Base-by-base conservation (phyloP, 2,329 filamentous ascomycete genomes). In the Monilinia fructicola region DNA sequence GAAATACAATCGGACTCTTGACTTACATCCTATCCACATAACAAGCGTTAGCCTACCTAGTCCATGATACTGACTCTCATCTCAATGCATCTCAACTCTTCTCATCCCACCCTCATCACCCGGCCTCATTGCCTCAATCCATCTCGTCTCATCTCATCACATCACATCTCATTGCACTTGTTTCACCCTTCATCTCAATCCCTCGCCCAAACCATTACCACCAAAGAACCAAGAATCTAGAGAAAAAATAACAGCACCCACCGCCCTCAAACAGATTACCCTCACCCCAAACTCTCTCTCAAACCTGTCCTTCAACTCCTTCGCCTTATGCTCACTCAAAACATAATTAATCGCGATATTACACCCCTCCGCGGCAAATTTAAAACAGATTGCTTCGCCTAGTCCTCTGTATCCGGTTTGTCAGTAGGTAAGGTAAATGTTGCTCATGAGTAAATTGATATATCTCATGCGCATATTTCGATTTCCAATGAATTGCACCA, bases 341-440 rank as follows among this genome's bases (percentile, higher is more conserved):
- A 83, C 80, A 75, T 89, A 90, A 75, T 90, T 90, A 74, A 91
- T 84, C 4, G 85, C 85, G 42, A 90, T 74, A 73, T 90, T 89
- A 70, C 80, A 83, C 42, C 87, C 86, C 74, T 89, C 81, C 6
- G 80, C 78, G 3, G 88, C 88, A 74, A 90, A 90, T 60, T 85
- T 86, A 54, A 83, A 79, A 61, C 81, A 82, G 46, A 90, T 80
- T 9, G 84, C 75, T 67, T 85, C 87, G 44, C 88, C 88, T 28
- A 90, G 80, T 10, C 88, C 88, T 73, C 88, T 89, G 56, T 44
- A 21, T 46, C 50, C 18, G 21, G 35, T 46, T 42, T 31, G 23
- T 12, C 3, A 46, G 12, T 59, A 6, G 38, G 44, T 26, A 26
- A 21, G 44, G 44, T 12, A 7, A 26, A n/a, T 50, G n/a, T 11